Conservation (phyloP, 1,284 basidiomycete species). For the Cystobasidium pallidum region DNA sequence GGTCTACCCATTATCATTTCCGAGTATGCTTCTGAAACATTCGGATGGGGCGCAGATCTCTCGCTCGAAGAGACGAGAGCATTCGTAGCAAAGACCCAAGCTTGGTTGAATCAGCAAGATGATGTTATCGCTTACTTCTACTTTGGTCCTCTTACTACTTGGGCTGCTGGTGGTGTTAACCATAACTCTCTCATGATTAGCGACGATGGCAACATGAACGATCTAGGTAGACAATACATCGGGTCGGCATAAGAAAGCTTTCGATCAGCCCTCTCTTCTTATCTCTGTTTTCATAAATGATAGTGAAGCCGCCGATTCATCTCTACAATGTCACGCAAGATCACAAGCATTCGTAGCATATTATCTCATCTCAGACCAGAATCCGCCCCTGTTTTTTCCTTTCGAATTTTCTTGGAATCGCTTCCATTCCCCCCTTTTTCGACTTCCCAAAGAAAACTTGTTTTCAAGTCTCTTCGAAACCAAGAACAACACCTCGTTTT, state of each 20-base stretch:
- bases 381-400: background rate
- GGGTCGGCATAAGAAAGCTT: background rate
- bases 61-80: conserved; percentile 25
- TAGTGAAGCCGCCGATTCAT: too few relatives aligned
- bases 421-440: background rate
- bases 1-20: conserved; percentile 42
- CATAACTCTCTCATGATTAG: conserved; percentile 33
- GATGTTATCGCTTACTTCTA: conserved; percentile 38
- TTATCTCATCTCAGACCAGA: background rate
- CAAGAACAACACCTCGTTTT: too few relatives aligned
- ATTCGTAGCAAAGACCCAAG: conserved; percentile 35
- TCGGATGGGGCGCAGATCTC: conserved; percentile 32
- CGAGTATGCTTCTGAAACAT: conserved; percentile 42
- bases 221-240: conserved; percentile 40
- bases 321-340: background rate
- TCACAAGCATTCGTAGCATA: background rate
- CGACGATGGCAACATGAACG: conserved; percentile 30
- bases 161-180: conserved; percentile 36
- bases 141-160: conserved; percentile 38
- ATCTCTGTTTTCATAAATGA: background rate
- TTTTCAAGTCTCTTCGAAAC: background rate
- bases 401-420: background rate
- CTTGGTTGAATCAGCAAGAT: conserved; percentile 37
- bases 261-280: background rate
- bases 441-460: background rate